Base-by-base conservation (phyloP, 208 protist genomes). In the Leishmania braziliensis region DNA sequence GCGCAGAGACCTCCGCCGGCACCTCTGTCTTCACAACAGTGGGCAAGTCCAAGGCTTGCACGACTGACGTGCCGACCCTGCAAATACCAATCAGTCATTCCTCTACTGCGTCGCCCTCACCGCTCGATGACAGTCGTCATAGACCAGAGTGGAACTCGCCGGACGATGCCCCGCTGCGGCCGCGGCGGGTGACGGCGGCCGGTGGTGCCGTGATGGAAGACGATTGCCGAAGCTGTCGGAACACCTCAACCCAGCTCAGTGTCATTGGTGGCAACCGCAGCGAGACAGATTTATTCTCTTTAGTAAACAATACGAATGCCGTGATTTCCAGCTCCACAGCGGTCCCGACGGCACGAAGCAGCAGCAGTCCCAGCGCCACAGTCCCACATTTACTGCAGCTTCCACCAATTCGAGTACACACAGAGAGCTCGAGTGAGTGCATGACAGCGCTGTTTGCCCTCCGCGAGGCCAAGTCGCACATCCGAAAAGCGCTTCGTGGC, bases 401-500 rank as follows among this genome's bases (percentile, higher is more conserved):
- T 60, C 16, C 58, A 50, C 39, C 29, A 26, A 29, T 18, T 20
- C 81, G 82, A 20, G 84, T 95, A 14, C 69, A 75, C 51, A 81
- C 93, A 53, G 85, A 88, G 66, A 95, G 91, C 80, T 77, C 77
- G 23, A 92, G 88, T 60, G 89, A 95, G 75, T 85, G 84, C 62
- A 76, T 91, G 73, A 92, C 87, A 56, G 91, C 91, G 23, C 83
- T 93, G 43, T 88, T 88, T 50, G 89, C 91, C 54, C 79, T 95
- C 39, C 87, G 82, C 33, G 84, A 86, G 60, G 87, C 79, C 20
- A 84, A 83, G 73, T 82, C 77, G 68, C 89, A 95, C 82, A 82
- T 95, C 43, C 81, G 84, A 72, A 88, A 87, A 33, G 89, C 86
- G 23, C 84, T 89, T 51, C 89, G 89, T 73, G 89, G 91, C 84